phyloP scores from a whole-genome alignment of 2,329 filamentous ascomycete species.

The Nemania sp. region DNA sequence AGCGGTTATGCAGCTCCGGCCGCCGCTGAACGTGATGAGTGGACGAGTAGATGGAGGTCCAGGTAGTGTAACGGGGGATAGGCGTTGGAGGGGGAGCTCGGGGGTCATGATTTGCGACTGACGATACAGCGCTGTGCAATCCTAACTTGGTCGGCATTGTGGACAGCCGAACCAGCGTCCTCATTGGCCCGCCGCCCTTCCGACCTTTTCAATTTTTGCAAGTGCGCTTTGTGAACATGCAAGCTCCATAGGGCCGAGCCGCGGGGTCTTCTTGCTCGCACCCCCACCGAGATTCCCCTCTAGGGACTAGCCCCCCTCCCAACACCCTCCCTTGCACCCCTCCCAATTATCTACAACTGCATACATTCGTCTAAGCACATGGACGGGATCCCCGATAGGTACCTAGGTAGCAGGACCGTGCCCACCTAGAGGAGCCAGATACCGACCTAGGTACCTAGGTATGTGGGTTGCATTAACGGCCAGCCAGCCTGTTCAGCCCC shows the following conservation, averaged over 20 bases:
- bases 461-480: slow-evolving; percentile 38
- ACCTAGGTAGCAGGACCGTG: background rate
- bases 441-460: slow-evolving; percentile 5
- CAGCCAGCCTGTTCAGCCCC: slow-evolving; percentile 35
- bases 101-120: slow-evolving; percentile 44
- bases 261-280: slow-evolving; percentile 41
- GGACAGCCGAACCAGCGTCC: slow-evolving; percentile 43
- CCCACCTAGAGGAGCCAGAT: background rate
- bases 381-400: slow-evolving; percentile 21
- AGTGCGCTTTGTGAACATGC: slow-evolving; percentile 20
- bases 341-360: slow-evolving; percentile 11
- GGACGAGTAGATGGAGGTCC: slow-evolving; percentile 20
- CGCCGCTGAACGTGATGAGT: slow-evolving; percentile 35
- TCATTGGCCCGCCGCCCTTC: slow-evolving; percentile 43
- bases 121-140: slow-evolving; percentile 42
- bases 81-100: slow-evolving; percentile 29
- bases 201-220: slow-evolving; percentile 44
- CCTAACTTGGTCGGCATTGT: slow-evolving; percentile 48
- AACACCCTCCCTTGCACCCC: background rate
- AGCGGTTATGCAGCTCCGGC: slow-evolving; percentile 40
- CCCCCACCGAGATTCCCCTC: slow-evolving; percentile 20
- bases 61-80: slow-evolving; percentile 29
- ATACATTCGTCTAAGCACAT: slow-evolving; percentile 28
- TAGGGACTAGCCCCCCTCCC: slow-evolving; percentile 13
- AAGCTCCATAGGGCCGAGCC: slow-evolving; percentile 37